phyloP scores from a whole-genome alignment of 345 rosid genomes.

The Carallia brachiata region DNA sequence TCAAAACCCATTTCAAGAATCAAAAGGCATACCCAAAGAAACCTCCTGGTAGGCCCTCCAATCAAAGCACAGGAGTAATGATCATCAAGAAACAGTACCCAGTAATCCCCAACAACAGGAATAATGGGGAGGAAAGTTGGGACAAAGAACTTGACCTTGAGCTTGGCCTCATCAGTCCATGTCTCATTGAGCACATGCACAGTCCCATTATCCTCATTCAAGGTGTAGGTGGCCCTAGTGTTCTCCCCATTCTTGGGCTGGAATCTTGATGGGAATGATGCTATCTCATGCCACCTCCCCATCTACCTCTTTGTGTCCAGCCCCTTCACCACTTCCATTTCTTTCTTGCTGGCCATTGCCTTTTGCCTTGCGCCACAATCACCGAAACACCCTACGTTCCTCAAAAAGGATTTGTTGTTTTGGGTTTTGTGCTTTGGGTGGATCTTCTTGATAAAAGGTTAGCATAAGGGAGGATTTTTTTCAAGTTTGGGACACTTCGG shows the following conservation, averaged over 20 bases:
- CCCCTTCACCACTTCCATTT: constrained; percentile 72
- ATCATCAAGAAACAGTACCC: constrained; percentile 70
- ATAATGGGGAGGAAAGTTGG: constrained; percentile 86
- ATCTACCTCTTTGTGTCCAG: constrained; percentile 67
- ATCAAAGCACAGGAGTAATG: constrained; percentile 63
- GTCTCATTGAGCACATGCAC: constrained; percentile 81
- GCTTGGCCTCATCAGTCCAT: constrained; percentile 78
- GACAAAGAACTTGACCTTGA: constrained; percentile 81
- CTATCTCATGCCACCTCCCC: constrained; percentile 97
- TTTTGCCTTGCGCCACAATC: too few relatives aligned
- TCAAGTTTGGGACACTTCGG: too few relatives aligned
- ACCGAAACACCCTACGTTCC: too few relatives aligned
- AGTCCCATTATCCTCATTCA: constrained; percentile 77
- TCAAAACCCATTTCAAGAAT: not conserved
- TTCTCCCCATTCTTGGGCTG: constrained; percentile 74
- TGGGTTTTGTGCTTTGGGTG: not conserved
- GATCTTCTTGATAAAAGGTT: not conserved
- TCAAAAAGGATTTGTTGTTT: not conserved
- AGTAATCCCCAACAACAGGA: constrained; percentile 79
- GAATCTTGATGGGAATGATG: constrained; percentile 72
- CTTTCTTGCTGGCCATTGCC: constrained; percentile 37
- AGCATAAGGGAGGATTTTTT: too few relatives aligned
- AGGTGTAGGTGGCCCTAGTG: constrained; percentile 77
- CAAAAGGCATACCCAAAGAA: constrained; percentile 62
- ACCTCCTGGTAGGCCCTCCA: constrained; percentile 70